Conservation (phyloP, 495 filamentous ascomycete genomes). For the Patellaria atrata region DNA sequence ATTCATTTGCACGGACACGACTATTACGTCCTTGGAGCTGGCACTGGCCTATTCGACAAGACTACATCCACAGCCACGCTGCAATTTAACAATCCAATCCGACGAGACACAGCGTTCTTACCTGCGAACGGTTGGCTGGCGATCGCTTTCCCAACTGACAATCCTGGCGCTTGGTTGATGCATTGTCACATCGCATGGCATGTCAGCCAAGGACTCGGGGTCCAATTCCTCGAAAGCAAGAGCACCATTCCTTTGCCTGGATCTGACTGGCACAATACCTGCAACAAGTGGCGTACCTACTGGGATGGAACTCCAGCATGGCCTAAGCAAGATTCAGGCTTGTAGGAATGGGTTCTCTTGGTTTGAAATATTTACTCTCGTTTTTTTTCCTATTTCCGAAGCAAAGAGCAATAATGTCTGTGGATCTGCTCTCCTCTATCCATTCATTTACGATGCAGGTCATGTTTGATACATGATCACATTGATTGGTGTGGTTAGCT, state of each 20-base stretch:
- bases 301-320: conserved; percentile 4
- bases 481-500: too few relatives aligned
- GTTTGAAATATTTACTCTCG: too few relatives aligned
- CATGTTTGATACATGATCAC: too few relatives aligned
- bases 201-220: conserved; percentile 19
- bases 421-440: too few relatives aligned
- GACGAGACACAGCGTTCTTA: conserved; percentile 22
- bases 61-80: conserved; percentile 8
- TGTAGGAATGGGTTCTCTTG: conserved; percentile 8
- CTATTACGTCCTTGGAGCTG: conserved; percentile 22
- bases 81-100: conserved; percentile 21
- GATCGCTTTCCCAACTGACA: conserved; percentile 25
- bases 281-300: conserved; percentile 11
- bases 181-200: conserved; percentile 28
- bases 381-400: too few relatives aligned
- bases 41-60: conserved; percentile 18
- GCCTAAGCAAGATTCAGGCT: conserved; percentile 14
- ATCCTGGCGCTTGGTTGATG: conserved; percentile 22
- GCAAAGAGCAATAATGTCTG: too few relatives aligned
- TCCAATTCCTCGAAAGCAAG: conserved; percentile 23
- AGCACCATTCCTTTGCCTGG: conserved; percentile 2
- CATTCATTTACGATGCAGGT: too few relatives aligned
- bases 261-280: conserved; percentile 9
- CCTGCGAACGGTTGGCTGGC: conserved; percentile 22
- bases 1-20: conserved; percentile 29